Conservation (phyloP, 805 yeast genomes). For the Myxozyma mucilagina region DNA sequence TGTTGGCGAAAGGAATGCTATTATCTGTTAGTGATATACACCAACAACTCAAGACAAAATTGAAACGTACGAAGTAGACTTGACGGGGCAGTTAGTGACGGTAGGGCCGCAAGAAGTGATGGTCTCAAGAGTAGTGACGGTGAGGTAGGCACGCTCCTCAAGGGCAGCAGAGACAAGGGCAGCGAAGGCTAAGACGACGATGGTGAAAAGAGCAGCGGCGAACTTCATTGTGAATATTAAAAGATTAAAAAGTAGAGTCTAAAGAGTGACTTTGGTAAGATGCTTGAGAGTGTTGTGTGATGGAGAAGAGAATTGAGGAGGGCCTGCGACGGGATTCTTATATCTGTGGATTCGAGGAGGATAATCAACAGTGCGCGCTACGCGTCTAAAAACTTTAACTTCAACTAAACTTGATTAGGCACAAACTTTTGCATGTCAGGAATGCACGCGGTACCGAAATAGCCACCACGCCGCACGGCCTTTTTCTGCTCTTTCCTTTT, state of each 20-base stretch:
- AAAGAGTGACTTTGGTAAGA: slow-evolving; percentile 28
- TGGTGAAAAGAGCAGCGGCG: slow-evolving; percentile 25
- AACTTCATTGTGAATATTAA: slow-evolving; percentile 30
- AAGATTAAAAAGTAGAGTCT: not conserved
- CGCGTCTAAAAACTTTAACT: not conserved
- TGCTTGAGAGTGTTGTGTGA: slow-evolving; percentile 1
- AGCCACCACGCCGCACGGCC: no score
- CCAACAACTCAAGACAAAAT: not conserved
- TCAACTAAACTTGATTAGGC: no score
- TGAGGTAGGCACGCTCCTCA: slow-evolving; percentile 32
- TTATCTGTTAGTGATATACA: not conserved
- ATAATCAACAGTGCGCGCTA: not conserved
- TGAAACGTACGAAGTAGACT: slow-evolving; percentile 16
- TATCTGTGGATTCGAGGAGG: not conserved
- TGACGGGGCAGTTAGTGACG: slow-evolving; percentile 52
- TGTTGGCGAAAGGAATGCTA: slow-evolving; percentile 19
- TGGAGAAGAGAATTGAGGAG: not conserved
- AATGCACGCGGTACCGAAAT: no score
- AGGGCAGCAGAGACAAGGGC: slow-evolving; percentile 27
- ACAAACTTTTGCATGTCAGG: not conserved
- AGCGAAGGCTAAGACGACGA: slow-evolving; percentile 23
- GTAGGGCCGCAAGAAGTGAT: slow-evolving; percentile 49
- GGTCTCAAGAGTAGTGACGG: slow-evolving; percentile 48
- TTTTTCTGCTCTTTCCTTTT: no score
- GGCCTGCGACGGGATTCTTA: slow-evolving; percentile 2